phyloP scores from a whole-genome alignment of 176 grass and related monocot species.

The bread wheat (Triticum aestivum) region DNA sequence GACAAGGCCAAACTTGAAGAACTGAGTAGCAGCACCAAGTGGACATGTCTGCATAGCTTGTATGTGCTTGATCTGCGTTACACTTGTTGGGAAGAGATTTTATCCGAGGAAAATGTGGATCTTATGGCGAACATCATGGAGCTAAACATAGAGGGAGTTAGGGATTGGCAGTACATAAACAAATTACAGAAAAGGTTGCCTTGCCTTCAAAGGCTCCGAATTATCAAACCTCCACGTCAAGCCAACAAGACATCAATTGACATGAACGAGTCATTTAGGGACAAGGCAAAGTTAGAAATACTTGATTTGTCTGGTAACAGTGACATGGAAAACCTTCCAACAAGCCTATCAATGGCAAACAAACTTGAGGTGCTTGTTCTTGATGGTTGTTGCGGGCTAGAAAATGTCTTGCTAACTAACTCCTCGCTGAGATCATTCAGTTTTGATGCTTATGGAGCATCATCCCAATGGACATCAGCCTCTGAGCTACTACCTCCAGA shows the following conservation, averaged over 20 bases:
- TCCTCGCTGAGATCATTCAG: neutral
- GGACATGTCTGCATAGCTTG: neutral
- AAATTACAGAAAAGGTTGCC: neutral
- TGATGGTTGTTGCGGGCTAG: conserved; percentile 3
- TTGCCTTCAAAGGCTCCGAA: neutral
- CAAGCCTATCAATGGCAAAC: neutral
- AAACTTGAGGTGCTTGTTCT: conserved; percentile 17
- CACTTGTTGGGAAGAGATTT: neutral
- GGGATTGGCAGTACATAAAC: neutral
- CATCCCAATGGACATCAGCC: neutral
- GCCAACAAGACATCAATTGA: neutral
- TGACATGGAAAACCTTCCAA: neutral
- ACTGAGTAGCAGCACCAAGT: neutral
- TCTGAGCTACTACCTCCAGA: neutral
- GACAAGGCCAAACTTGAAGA: neutral
- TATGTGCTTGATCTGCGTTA: neutral
- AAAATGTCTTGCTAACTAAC: neutral
- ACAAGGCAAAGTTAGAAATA: neutral
- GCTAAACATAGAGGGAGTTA: neutral
- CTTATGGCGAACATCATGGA: neutral
- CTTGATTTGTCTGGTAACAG: conserved; percentile 12
- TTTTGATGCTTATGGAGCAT: neutral
- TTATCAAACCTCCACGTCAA: neutral
- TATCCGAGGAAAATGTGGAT: neutral
- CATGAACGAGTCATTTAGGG: neutral